Conservation (phyloP, 495 filamentous ascomycete species). For the Amniculicola lignicola region DNA sequence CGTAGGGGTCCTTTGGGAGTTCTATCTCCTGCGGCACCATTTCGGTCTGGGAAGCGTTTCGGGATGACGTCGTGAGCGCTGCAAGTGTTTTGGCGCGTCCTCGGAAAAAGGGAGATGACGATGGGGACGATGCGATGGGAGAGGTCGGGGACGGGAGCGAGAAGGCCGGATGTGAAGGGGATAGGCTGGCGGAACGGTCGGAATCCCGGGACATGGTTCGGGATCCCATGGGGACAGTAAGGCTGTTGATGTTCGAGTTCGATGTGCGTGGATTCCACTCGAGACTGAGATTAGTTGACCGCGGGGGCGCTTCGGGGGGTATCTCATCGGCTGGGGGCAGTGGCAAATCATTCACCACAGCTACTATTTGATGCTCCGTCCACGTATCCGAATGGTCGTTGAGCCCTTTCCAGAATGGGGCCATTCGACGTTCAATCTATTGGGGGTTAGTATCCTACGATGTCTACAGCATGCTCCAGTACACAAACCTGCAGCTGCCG, state of each 20-base stretch:
- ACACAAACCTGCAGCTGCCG: constrained; percentile 81
- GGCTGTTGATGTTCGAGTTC: constrained; percentile 54
- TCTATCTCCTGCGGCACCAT: constrained; percentile 72
- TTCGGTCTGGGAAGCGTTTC: constrained; percentile 65
- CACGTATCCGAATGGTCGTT: constrained; percentile 85
- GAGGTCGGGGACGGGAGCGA: constrained; percentile 51
- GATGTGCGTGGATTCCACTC: constrained; percentile 44
- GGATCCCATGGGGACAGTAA: constrained; percentile 73
- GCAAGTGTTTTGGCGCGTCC: constrained; percentile 80
- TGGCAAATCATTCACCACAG: constrained; percentile 78
- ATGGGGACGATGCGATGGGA: constrained; percentile 43
- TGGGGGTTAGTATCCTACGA: constrained; percentile 10
- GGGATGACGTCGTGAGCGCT: constrained; percentile 67
- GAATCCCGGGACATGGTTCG: constrained; percentile 74
- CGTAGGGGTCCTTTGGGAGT: constrained; percentile 76
- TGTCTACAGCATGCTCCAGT: neutral
- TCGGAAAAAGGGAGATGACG: constrained; percentile 64
- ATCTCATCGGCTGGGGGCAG: constrained; percentile 82
- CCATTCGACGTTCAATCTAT: constrained; percentile 86
- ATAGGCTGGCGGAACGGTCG: constrained; percentile 55
- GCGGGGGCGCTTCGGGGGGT: constrained; percentile 59
- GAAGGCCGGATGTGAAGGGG: constrained; percentile 48
- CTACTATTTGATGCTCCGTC: constrained; percentile 91
- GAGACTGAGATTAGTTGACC: constrained; percentile 40
- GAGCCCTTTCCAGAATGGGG: constrained; percentile 92